A percentile compares a stretch with the other conserved stretches of the same genome.
Conservation (phyloP, 768 basidiomycete genomes). For the Macrolepiota dolichaula region DNA sequence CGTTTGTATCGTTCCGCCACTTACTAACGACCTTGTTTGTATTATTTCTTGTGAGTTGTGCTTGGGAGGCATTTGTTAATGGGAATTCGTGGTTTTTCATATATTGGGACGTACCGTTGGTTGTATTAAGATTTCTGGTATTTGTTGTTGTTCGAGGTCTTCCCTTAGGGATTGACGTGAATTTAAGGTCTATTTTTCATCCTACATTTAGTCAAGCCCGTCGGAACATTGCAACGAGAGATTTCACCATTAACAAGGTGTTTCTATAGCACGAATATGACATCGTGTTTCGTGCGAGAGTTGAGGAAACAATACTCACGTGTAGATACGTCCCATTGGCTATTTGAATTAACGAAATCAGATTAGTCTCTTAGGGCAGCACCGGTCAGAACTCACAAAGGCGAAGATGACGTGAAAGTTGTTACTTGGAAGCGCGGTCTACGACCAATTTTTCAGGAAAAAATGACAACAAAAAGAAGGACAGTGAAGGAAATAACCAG, state of each 20-base stretch:
- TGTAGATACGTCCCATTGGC: constrained; percentile 29
- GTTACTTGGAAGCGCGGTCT: constrained; percentile 21
- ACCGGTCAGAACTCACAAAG: constrained; percentile 19
- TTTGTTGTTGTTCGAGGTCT: constrained; percentile 17
- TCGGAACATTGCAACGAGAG: background rate
- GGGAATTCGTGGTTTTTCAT: no score
- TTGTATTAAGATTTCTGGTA: constrained; percentile 17
- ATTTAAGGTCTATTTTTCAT: constrained; percentile 22
- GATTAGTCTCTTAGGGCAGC: background rate
- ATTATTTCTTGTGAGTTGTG: background rate
- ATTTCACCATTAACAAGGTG: constrained; percentile 21
- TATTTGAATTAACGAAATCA: constrained; percentile 1
- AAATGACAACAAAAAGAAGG: no score
- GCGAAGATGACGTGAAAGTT: constrained; percentile 31
- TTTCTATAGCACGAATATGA: constrained; percentile 17
- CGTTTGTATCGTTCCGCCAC: background rate
- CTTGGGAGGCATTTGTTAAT: background rate
- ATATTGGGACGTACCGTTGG: background rate
- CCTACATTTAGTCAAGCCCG: background rate
- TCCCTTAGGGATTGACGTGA: constrained; percentile 22
- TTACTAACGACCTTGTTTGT: background rate
- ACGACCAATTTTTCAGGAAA: background rate
- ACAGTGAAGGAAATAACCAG: background rate
- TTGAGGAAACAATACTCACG: constrained; percentile 15
- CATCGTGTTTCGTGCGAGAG: background rate